A percentile compares a stretch with the other conserved stretches of the same genome.
Conservation (phyloP, 1,284 basidiomycete genomes). For the Tilletia horrida region DNA sequence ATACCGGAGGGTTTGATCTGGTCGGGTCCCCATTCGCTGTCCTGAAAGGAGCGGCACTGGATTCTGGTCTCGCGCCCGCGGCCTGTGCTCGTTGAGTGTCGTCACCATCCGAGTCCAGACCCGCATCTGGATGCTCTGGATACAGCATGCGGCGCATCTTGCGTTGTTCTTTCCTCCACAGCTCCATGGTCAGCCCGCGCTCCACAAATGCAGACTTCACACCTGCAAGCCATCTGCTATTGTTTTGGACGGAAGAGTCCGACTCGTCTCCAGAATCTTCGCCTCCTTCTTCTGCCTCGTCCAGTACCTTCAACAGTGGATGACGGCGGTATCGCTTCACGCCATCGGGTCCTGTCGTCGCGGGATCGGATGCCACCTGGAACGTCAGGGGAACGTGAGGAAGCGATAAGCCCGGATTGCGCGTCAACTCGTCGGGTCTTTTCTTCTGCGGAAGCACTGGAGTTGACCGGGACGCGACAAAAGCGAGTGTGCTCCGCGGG, state of each 20-base stretch:
- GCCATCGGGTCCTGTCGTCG: neutral
- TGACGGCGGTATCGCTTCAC: neutral
- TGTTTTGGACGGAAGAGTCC: neutral
- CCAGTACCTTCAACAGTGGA: neutral
- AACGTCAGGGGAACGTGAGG: neutral
- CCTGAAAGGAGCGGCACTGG: neutral
- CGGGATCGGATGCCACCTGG: neutral
- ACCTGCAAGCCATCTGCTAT: neutral
- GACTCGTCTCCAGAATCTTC: neutral
- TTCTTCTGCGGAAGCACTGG: too few species aligned
- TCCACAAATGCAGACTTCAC: neutral
- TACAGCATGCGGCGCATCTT: neutral
- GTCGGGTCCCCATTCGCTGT: neutral
- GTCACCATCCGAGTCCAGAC: neutral
- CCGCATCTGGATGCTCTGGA: neutral
- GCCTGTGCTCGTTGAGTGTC: neutral
- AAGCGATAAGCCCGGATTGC: neutral
- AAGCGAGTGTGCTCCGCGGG: too few species aligned
- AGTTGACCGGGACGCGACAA: too few species aligned
- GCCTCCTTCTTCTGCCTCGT: neutral
- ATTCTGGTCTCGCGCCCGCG: neutral
- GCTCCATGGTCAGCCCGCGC: neutral
- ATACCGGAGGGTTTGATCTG: neutral
- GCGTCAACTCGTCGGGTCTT: neutral
- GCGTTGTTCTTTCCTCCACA: constrained; percentile 6